Evolutionary conservation across 2,329 filamentous ascomycete species (phyloP), one percentile per base, ranked within the genome.

Genomic region (Clarireedia homoeocarpa): DNA sequence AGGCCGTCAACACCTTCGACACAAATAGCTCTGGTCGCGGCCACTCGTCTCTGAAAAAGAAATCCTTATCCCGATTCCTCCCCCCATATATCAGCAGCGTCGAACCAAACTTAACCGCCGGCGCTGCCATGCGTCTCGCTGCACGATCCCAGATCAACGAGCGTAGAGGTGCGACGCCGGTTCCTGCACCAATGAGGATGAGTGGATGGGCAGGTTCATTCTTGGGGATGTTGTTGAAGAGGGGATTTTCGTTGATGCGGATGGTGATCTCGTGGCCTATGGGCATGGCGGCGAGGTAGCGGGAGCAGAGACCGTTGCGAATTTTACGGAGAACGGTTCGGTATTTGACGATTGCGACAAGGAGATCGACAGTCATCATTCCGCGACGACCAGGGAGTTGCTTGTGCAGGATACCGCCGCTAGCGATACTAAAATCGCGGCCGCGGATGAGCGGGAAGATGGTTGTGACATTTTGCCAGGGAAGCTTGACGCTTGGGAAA

Each of bases 341-440:
- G 71, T 96, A 97, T 68, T 92, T 91, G 58, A 99, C 91, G 55
- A 97, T 85, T 0, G 94, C 91, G 44, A 91, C 81, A 3, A 95
- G 74, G 3, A 96, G 76, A 54, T 95, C 85, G 23, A 95, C 74
- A 14, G 74, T 72, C 1, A 79, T 79, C 5, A 67, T 63, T 24
- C 48, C 27, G 45, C 51, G 14, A 23, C 10, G 47, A 1, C 51
- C 44, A 49, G 58, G 20, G 61, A 61, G 39, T 23, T 23, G 60
- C 10, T 64, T 67, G 62, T 57, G 49, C 24, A 58, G 63, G 55
- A 59, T 58, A 5, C 84, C 85, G 6, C 87, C 86, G 61, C 88
- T 94, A 36, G 90, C 89, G 59, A 97, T 91, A 70, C 91, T 96
- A 69, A 96, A 99, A 64, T 95, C 88, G 5, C 94, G 81, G n/a